Evolutionary conservation across 2,329 filamentous ascomycete genomes (phyloP).

Genomic region (Pestalotiopsis sp.): DNA sequence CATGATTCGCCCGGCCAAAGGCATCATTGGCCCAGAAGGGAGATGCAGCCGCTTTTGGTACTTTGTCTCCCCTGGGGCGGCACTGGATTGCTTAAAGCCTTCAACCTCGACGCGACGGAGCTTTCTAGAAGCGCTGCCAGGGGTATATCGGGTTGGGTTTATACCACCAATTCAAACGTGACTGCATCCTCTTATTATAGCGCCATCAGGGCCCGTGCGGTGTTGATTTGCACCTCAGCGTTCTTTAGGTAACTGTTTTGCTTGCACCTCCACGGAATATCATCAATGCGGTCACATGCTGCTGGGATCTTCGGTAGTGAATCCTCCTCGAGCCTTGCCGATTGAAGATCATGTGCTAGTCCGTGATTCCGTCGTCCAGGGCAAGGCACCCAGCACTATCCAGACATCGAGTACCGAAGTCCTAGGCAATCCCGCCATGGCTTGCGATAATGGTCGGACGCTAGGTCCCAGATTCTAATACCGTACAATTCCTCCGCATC

Average conservation of each 20-base stretch:
- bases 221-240: neutral
- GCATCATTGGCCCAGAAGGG: neutral
- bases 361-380: no score
- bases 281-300: neutral
- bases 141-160: neutral
- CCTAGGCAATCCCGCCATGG: no score
- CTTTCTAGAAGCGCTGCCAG: constrained; percentile 4
- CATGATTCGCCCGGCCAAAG: neutral
- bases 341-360: neutral
- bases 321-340: neutral
- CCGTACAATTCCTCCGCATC: no score
- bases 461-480: no score
- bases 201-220: constrained; percentile 1
- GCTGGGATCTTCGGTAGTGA: neutral
- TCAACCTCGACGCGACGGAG: neutral
- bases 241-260: constrained; percentile 6
- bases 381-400: no score
- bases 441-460: no score
- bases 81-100: neutral
- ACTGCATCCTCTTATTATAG: constrained; percentile 1
- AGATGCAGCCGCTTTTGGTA: neutral
- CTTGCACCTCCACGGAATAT: neutral
- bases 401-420: no score
- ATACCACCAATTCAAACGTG: neutral
- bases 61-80: neutral